Conservation (phyloP, 768 basidiomycete genomes). For the Tylopilus plumbeoviolaceoides region DNA sequence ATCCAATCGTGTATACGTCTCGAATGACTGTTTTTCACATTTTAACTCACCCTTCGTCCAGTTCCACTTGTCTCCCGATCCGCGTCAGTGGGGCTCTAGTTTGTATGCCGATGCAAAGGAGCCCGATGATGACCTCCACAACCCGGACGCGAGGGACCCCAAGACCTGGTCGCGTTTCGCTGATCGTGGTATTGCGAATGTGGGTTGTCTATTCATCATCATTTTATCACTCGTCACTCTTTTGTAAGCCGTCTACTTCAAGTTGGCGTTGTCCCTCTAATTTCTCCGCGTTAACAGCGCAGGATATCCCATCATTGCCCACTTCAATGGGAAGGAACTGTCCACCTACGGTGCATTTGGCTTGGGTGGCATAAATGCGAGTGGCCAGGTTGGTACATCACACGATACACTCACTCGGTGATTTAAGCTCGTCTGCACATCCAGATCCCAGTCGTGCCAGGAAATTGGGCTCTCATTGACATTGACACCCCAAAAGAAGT, state of each 20-base stretch:
- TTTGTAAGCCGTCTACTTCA: conserved; percentile 47
- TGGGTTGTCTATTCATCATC: conserved; percentile 64
- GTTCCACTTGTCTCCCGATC: conserved; percentile 66
- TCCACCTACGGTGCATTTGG: conserved; percentile 46
- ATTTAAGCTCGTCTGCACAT: neutral
- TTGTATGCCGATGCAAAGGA: conserved; percentile 54
- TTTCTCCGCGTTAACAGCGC: conserved; percentile 26
- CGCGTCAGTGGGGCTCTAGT: conserved; percentile 61
- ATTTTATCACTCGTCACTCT: conserved; percentile 44
- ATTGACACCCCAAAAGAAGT: conserved; percentile 55
- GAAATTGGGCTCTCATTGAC: conserved; percentile 57
- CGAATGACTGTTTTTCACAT: neutral
- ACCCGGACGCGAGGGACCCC: conserved; percentile 45
- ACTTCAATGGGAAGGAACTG: conserved; percentile 28
- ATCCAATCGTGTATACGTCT: conserved; percentile 39
- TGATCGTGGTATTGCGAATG: conserved; percentile 62
- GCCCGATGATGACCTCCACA: conserved; percentile 69
- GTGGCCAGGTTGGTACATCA: conserved; percentile 53
- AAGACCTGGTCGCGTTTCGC: conserved; percentile 42
- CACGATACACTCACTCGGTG: neutral
- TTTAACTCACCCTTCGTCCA: conserved; percentile 23
- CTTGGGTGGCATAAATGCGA: conserved; percentile 70
- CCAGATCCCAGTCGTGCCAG: conserved; percentile 53
- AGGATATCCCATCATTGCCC: conserved; percentile 42
- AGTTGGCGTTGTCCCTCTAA: neutral